Base-by-base conservation (phyloP, 768 basidiomycete species). In the Suillus weaverae region DNA sequence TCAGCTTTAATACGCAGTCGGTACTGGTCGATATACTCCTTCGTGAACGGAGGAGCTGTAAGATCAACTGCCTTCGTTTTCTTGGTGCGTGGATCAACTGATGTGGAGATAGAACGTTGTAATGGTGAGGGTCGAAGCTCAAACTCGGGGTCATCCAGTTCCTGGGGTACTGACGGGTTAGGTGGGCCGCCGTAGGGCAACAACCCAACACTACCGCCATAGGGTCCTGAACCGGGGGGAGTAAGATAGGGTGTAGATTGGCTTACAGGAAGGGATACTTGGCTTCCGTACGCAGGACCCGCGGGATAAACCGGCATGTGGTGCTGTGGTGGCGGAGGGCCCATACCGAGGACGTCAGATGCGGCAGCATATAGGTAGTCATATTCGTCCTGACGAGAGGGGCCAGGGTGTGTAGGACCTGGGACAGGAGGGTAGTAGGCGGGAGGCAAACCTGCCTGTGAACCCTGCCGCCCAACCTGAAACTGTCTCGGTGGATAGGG, bases 1-100 rank as follows among this genome's bases (percentile, higher is more conserved):
- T 99, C 97, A 35, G 87, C 90, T 78, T 99, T 99, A 80, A 99
- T 97, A 61, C 97, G 89, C 63, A 92, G 90, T 22, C 97, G 92
- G 79, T 99, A 99, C 74, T 97, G 91, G 73, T 99, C 97, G 70
- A 99, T 95, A 73, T 96, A 97, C 70, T 95, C 90, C 74, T 95
- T 96, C 20, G 95, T 97, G 75, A 89, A 96, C 2, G 96, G 96
- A 30, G 93, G 93, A 0, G 90, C 85, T 44, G 81, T 86, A 64
- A 94, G 80, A 74, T 95, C 93, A 53, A 94, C 86, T 3, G 93
- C 93, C 74, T 93, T 94, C 65, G 85, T 87, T 77, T 89, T 90
- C 61, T 83, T 80, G 6, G 86, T 84, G n/a, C 84, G 82, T 22
- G 82, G 83, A 39, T 79, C 73, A 22, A 88, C 84, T 3, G 88